A percentile compares a stretch with the other conserved stretches of the same genome.
These are phyloP conservation scores for Eutypella sp. DNA, from an alignment of 2,329 filamentous ascomycete species.

Conservation along the genomic window DNA sequence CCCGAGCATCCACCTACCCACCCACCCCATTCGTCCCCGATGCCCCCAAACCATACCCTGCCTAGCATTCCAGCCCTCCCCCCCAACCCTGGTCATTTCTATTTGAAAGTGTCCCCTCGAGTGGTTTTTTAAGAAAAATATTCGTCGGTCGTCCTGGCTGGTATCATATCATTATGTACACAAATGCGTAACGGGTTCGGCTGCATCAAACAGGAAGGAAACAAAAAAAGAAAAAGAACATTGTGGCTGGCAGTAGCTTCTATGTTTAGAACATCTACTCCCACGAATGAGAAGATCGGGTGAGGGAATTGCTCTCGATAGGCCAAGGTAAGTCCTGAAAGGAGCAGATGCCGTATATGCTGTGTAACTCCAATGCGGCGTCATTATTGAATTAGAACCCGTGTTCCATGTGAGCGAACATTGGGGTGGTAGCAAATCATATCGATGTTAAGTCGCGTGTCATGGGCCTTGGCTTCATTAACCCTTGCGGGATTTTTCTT, in stretches of 20 bases:
- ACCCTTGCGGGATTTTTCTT: slow-evolving; percentile 74
- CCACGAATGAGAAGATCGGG: slow-evolving; percentile 2
- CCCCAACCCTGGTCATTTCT: too few relatives aligned
- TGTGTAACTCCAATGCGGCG: neutral
- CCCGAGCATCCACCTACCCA: too few relatives aligned
- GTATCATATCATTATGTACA: slow-evolving; percentile 27
- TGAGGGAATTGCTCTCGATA: neutral
- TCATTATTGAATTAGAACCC: neutral
- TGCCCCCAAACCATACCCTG: too few relatives aligned
- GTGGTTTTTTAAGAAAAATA: too few relatives aligned
- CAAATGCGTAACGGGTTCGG: slow-evolving; percentile 6
- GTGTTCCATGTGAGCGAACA: neutral
- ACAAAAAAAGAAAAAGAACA: too few relatives aligned
- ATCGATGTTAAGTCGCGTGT: neutral
- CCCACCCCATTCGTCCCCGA: too few relatives aligned
- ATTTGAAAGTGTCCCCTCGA: too few relatives aligned
- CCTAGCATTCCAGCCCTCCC: too few relatives aligned
- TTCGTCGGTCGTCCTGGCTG: slow-evolving; percentile 7
- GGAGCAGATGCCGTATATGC: neutral
- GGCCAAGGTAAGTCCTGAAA: neutral
- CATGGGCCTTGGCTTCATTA: slow-evolving; percentile 23
- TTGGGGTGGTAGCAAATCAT: neutral
- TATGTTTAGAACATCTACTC: slow-evolving; percentile 6
- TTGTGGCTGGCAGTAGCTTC: slow-evolving; percentile 8
- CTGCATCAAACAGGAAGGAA: neutral